Evolutionary conservation across 768 basidiomycete species (phyloP).

Genomic region (Suillus brevipes): DNA sequence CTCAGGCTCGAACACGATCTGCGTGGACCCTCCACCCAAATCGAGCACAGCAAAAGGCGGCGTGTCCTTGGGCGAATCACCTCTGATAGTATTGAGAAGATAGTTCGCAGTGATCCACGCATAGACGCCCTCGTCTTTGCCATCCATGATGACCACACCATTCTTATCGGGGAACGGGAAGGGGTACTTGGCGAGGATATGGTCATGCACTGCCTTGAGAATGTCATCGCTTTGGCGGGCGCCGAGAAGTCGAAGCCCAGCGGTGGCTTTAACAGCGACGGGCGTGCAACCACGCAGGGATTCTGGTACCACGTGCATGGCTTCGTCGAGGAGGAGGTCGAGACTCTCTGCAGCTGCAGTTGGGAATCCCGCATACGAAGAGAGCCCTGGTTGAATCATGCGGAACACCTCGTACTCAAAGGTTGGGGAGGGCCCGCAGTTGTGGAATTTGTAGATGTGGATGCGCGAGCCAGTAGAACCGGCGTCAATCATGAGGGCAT

Average conservation of each 20-base stretch:
- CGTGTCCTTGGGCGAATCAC: constrained; percentile 44
- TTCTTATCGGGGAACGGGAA: constrained; percentile 64
- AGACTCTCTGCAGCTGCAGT: constrained; percentile 74
- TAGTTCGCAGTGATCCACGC: constrained; percentile 99
- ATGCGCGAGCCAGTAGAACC: constrained; percentile 97
- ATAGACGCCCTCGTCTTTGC: constrained; percentile 95
- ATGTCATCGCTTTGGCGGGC: constrained; percentile 64
- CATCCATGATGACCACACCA: constrained; percentile 90
- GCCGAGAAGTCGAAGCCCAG: constrained; percentile 78
- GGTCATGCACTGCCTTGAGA: constrained; percentile 65
- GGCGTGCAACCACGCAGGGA: constrained; percentile 69
- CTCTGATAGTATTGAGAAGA: constrained; percentile 71
- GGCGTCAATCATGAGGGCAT: constrained; percentile 96
- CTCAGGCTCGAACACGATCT: constrained; percentile 93
- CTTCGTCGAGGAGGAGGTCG: constrained; percentile 78
- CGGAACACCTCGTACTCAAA: constrained; percentile 96
- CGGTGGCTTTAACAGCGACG: constrained; percentile 90
- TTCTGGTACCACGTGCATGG: constrained; percentile 73
- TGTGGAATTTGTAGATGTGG: constrained; percentile 98
- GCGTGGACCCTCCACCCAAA: constrained; percentile 94
- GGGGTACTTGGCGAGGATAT: constrained; percentile 60
- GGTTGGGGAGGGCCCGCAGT: constrained; percentile 70
- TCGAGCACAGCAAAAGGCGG: constrained; percentile 88
- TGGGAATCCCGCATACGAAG: constrained; percentile 57
- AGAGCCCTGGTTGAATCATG: constrained; percentile 79